These are phyloP conservation scores for Ogataea paraovalis DNA, from an alignment of 805 yeast species.

Conservation along the genomic window DNA sequence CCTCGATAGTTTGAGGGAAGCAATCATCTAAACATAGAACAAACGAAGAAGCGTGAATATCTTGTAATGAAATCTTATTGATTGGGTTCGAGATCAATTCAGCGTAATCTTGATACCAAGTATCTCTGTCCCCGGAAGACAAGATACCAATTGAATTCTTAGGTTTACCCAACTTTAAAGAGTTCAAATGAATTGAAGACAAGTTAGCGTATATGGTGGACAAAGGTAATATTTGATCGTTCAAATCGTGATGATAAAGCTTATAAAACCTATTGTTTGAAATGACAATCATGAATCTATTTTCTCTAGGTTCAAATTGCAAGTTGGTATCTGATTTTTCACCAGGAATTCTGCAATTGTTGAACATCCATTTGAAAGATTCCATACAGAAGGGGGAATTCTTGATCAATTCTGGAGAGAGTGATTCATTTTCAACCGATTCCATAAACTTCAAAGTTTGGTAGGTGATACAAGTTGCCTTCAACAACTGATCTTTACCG, in stretches of 20 bases:
- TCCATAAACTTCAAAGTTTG: slow-evolving; percentile 67
- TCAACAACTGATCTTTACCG: slow-evolving; percentile 60
- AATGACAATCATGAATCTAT: slow-evolving; percentile 69
- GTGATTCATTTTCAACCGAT: slow-evolving; percentile 61
- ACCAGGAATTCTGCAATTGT: slow-evolving; percentile 79
- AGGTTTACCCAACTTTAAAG: slow-evolving; percentile 31
- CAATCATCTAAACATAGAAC: slow-evolving; percentile 74
- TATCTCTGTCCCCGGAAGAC: slow-evolving; percentile 82
- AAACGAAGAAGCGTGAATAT: slow-evolving; percentile 75
- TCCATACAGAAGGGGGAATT: slow-evolving; percentile 90
- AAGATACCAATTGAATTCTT: slow-evolving; percentile 69
- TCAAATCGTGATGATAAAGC: slow-evolving; percentile 52
- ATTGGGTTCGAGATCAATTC: slow-evolving; percentile 56
- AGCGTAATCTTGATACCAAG: slow-evolving; percentile 60
- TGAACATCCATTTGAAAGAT: slow-evolving; percentile 86
- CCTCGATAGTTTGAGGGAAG: slow-evolving; percentile 71
- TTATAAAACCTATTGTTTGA: slow-evolving; percentile 79
- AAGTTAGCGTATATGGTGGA: slow-evolving; percentile 56
- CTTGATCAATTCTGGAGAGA: slow-evolving; percentile 77
- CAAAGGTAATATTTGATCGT: slow-evolving; percentile 42
- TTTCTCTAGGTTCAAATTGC: slow-evolving; percentile 37
- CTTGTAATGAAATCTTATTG: slow-evolving; percentile 57
- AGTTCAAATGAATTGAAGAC: slow-evolving; percentile 43
- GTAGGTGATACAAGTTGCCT: slow-evolving; percentile 71
- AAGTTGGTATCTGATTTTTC: slow-evolving; percentile 59